phyloP scores from a whole-genome alignment of 1,284 basidiomycete species.

The Irpex lacteus region DNA sequence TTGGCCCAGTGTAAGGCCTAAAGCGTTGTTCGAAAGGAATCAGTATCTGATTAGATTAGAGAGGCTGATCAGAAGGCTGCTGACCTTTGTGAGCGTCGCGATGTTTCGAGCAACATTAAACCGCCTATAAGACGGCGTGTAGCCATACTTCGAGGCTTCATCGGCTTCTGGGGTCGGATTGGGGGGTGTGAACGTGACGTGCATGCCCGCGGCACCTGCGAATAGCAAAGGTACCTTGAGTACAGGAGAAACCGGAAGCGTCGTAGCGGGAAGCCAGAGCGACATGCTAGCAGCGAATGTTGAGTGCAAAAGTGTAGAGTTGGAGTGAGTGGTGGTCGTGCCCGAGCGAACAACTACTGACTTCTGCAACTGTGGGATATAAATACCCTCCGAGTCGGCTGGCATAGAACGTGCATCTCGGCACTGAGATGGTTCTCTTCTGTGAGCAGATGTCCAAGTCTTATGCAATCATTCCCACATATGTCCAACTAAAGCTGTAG shows the following conservation, averaged over 20 bases:
- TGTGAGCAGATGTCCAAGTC: neutral
- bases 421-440: neutral
- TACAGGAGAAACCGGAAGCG: neutral
- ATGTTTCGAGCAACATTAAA: neutral
- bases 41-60: neutral
- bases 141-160: neutral
- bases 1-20: neutral
- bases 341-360: neutral
- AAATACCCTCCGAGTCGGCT: neutral
- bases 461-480: neutral
- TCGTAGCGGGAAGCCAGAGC: neutral
- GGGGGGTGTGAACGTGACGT: constrained; percentile 2
- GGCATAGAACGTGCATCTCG: neutral
- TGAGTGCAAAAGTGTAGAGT: neutral
- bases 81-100: neutral
- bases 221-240: constrained; percentile 4
- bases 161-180: neutral
- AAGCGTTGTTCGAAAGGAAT: neutral
- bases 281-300: neutral
- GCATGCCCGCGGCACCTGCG: neutral
- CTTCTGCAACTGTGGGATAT: neutral
- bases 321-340: neutral
- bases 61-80: neutral
- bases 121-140: neutral
- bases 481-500: neutral